Evolutionary conservation across 2,329 filamentous ascomycete genomes (phyloP), one percentile per base, ranked within the genome.

Genomic region (Tetracladium maxilliforme): DNA sequence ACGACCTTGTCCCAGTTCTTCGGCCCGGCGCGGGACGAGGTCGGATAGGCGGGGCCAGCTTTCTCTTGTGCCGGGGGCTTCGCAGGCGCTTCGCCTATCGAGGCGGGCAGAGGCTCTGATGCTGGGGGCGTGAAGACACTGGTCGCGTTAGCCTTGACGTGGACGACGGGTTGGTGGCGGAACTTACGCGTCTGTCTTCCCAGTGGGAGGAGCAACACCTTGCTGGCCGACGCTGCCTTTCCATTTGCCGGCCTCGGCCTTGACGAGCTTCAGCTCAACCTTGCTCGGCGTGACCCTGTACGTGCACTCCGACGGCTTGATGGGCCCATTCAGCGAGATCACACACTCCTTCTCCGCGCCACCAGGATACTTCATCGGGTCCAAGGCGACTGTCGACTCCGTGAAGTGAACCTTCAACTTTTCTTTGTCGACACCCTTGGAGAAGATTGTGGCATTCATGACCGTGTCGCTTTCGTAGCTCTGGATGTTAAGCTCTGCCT

Each of bases 1-100:
- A 63, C 71, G 3, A 94, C 44, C 33, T 73, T 80, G 45, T 98
- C 90, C 90, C 90, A 98, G 51, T 98, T 68, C 52, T 92, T 93
- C 4, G 80, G 70, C 1, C 86, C 87, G 2, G 55, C 63, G 33
- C 73, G 76, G 9, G 87, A 90, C 1, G 86, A 94, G 0, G 84
- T 87, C 2, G 90, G 87, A 45, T 95, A 94, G 0, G 61, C 52
- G 0, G 77, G 79, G n/a, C 39, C 14, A 12, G 12, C 16, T 7
- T 7, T 26, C 9, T 24, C 17, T 19, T 21, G 13, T 13, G 24
- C 22, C 8, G 38, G n/a, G n/a, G n/a, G n/a, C n/a, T n/a, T n/a
- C n/a, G 30, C 16, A 36, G 15, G 16, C 32, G 35, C 7, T 27
- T 31, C 15, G 34, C 30, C 25, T 36, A 31, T 21, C 23, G 33